phyloP scores from a whole-genome alignment of 2,329 filamentous ascomycete species.

The Alternaria tenuissima region DNA sequence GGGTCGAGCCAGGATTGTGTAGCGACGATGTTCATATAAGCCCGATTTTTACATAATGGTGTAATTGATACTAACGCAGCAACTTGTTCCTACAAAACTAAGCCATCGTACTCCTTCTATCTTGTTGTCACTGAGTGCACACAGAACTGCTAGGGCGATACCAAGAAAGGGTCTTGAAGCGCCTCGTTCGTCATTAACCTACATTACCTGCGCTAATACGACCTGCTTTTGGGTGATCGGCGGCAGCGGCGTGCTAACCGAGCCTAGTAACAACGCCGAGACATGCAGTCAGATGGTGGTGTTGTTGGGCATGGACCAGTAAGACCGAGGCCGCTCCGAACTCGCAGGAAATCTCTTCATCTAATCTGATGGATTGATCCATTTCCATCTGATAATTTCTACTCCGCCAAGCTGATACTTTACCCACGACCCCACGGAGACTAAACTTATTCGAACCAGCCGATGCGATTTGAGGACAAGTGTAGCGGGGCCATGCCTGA shows the following conservation, averaged over 20 bases:
- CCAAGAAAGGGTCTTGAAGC: constrained; percentile 11
- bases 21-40: neutral
- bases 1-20: neutral
- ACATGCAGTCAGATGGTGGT: constrained; percentile 25
- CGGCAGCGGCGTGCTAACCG: constrained; percentile 29
- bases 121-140: neutral
- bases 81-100: neutral
- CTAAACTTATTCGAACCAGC: constrained; percentile 11
- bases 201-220: constrained; percentile 17
- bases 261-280: constrained; percentile 30
- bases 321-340: constrained; percentile 33
- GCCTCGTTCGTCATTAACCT: constrained; percentile 38
- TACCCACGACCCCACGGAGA: constrained; percentile 30
- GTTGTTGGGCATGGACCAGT: constrained; percentile 16
- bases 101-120: neutral
- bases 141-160: neutral
- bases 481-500: constrained; percentile 36
- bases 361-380: constrained; percentile 24
- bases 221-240: constrained; percentile 28
- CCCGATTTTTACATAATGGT: neutral
- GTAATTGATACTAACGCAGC: neutral
- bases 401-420: constrained; percentile 23
- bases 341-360: constrained; percentile 20
- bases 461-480: constrained; percentile 25
- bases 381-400: constrained; percentile 41